A percentile compares a stretch with the other conserved stretches of the same genome.
Conservation (phyloP, 1,284 basidiomycete species). For the Veloboletus limbatus region DNA sequence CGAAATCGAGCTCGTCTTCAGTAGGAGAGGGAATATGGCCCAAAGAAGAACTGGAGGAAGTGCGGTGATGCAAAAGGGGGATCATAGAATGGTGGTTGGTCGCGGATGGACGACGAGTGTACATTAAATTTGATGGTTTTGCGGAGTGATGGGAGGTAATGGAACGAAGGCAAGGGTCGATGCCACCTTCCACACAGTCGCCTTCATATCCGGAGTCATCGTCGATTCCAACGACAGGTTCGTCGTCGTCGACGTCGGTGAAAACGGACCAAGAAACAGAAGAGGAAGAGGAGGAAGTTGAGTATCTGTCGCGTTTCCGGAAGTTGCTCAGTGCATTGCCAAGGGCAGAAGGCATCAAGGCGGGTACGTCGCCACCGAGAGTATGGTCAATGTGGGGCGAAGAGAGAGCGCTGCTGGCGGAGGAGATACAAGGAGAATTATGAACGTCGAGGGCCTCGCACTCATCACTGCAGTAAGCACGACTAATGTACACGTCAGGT, state of each 20-base stretch:
- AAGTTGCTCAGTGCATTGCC: slow-evolving; percentile 48
- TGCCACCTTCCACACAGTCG: slow-evolving; percentile 21
- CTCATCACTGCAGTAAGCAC: slow-evolving; percentile 70
- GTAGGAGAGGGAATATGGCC: slow-evolving; percentile 39
- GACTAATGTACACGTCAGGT: slow-evolving; percentile 40
- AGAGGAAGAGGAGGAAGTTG: slow-evolving; percentile 57
- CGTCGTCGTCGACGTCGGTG: slow-evolving; percentile 60
- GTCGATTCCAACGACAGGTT: slow-evolving; percentile 37
- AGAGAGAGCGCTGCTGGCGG: slow-evolving; percentile 63
- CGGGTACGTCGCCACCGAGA: slow-evolving; percentile 53
- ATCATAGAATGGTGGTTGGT: slow-evolving; percentile 67
- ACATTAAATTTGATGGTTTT: slow-evolving; percentile 46
- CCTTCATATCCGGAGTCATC: slow-evolving; percentile 41
- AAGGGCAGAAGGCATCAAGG: slow-evolving; percentile 56
- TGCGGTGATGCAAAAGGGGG: slow-evolving; percentile 53
- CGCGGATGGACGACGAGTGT: slow-evolving; percentile 66
- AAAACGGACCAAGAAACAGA: slow-evolving; percentile 58
- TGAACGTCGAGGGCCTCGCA: slow-evolving; percentile 60
- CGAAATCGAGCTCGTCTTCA: slow-evolving; percentile 43
- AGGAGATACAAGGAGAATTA: slow-evolving; percentile 63
- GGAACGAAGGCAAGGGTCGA: slow-evolving; percentile 37
- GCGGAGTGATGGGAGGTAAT: slow-evolving; percentile 33
- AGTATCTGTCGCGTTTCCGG: slow-evolving; percentile 46
- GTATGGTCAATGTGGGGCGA: slow-evolving; percentile 60
- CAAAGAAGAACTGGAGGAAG: slow-evolving; percentile 42